Base-by-base conservation (phyloP, 2,329 filamentous ascomycete species). In the Penicillium griseofulvum region DNA sequence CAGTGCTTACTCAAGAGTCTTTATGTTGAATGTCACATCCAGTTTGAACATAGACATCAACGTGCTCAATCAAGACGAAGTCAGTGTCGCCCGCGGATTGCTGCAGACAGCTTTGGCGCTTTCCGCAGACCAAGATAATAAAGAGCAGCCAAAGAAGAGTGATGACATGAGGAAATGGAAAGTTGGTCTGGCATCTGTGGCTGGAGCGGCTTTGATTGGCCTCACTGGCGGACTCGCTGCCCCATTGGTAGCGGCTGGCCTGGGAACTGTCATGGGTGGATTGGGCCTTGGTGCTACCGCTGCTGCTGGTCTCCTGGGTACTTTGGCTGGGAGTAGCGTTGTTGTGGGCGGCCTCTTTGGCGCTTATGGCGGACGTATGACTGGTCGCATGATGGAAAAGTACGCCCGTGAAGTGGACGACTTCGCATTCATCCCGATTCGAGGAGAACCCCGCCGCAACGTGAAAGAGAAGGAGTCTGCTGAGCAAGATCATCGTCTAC, bases 321-420 rank as follows among this genome's bases (percentile, higher is more conserved):
- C 86, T 17, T 80, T 97, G 67, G 88, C 91, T 2, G 87, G 92
- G 36, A 94, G 88, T 58, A 84, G 87, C 5, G 83, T 94, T 16
- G 79, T 91, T 39, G 87, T 96, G 29, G 93, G 92, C 16, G 85
- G 88, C 36, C 77, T 97, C 37, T 97, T 97, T 67, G 94, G 94
- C 9, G 90, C 94, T n/a, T 96, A 95, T 68, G 89, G 89, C 41
- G 86, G 87, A 1, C 84, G 87, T 34, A 92, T 96, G 81, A 89
- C 89, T 0, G 85, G 87, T 49, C 87, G 91, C 70, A 90, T 92
- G 80, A 89, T 97, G 81, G 90, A 96, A 61, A 81, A 87, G n/a
- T 96, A 95, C 70, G 83, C 88, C 11, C 86, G 86, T 63, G 91
- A 96, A 61, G 87, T 97, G 16, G 86, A 90, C 65, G 92, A 97